These are phyloP conservation scores for Candida germanica DNA, from an alignment of 805 yeast genomes.

Conservation along the genomic window DNA sequence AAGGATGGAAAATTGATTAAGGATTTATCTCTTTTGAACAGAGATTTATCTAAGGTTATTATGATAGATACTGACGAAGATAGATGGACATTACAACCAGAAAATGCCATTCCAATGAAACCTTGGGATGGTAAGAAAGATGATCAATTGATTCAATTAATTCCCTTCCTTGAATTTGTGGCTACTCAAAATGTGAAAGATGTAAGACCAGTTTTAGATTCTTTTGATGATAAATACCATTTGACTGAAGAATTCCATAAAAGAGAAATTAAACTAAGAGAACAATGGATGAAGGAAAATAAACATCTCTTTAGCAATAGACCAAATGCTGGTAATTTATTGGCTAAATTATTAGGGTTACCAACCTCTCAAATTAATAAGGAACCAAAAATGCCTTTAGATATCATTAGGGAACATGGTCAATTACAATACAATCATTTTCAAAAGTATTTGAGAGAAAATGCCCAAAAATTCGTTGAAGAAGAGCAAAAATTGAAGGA, in stretches of 20 bases:
- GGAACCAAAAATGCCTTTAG: conserved; percentile 78
- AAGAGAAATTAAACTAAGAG: conserved; percentile 75
- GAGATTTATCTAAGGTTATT: conserved; percentile 81
- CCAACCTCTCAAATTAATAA: conserved; percentile 43
- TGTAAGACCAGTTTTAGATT: conserved; percentile 80
- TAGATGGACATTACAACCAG: conserved; percentile 80
- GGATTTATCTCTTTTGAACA: conserved; percentile 85
- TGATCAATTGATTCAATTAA: conserved; percentile 73
- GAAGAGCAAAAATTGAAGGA: conserved; percentile 87
- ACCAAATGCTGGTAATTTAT: conserved; percentile 49
- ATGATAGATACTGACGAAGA: conserved; percentile 76
- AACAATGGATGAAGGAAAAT: conserved; percentile 60
- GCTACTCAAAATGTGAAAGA: conserved; percentile 86
- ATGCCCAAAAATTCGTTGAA: conserved; percentile 65
- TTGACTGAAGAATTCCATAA: conserved; percentile 76
- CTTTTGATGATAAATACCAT: conserved; percentile 63
- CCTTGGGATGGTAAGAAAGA: conserved; percentile 87
- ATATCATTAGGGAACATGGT: conserved; percentile 86
- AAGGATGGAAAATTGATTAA: conserved; percentile 87
- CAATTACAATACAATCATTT: conserved; percentile 83
- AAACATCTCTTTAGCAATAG: conserved; percentile 31
- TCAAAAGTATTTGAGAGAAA: conserved; percentile 57
- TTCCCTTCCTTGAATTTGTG: conserved; percentile 91
- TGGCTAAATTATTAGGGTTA: conserved; percentile 64
- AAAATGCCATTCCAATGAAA: conserved; percentile 81